Base-by-base conservation (phyloP, 176 grass and related monocot genomes). In the Pharus latifolius region DNA sequence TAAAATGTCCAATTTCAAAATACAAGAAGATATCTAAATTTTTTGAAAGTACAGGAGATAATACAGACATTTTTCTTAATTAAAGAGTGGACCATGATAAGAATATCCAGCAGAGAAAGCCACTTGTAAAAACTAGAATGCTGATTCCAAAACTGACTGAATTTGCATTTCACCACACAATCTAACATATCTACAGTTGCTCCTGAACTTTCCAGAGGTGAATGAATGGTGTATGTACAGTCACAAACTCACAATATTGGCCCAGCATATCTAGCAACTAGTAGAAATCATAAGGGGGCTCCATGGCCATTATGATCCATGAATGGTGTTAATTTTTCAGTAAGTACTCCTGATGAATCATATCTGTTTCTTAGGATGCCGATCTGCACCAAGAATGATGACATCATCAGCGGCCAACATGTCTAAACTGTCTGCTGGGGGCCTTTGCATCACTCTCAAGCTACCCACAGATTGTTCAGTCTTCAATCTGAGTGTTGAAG, bases 401-500 rank as follows among this genome's bases (percentile, higher is more conserved):
- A 16, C 42, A 83, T 13, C 45, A 32, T 65, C 31, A 49, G 19
- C 42, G 78, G 31, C 51, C 59, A 73, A 62, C 33, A 33, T 72
- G 32, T 52, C 42, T n/a, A n/a, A n/a, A n/a, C n/a, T n/a, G n/a
- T n/a, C n/a, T n/a, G n/a, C n/a, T n/a, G n/a, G n/a, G n/a, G n/a
- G n/a, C n/a, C n/a, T n/a, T n/a, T n/a, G n/a, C n/a, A n/a, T n/a
- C n/a, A n/a, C n/a, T n/a, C 20, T 65, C 38, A 40, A 30, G 16
- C 15, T 7, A 55, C 14, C 9, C 58, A 30, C 41, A 12, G 12
- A 41, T 32, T 66, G 70, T 20, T 91, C 34, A 91, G 50, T 96
- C 88, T 77, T 96, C 91, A 26, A 96, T 84, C 17, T 60, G 74
- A 0, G 88, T 91, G 33, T 96, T 85, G 78, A 96, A 91, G 54